phyloP scores from a whole-genome alignment of 306 rosid genomes.

The Cucumis hystrix region DNA sequence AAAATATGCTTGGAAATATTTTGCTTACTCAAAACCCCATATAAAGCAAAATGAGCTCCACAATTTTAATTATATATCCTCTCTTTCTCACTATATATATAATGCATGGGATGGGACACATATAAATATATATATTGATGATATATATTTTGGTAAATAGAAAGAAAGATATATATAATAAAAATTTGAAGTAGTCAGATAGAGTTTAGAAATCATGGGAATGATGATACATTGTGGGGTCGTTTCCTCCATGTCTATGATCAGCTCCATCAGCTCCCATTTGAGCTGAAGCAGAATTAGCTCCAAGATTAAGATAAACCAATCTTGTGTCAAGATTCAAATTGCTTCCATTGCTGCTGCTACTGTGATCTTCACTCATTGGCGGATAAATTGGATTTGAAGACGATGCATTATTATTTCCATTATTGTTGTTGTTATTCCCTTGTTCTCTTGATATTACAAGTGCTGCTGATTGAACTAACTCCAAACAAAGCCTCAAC shows the following conservation, averaged over 20 bases:
- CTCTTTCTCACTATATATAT: neutral
- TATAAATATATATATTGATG: neutral
- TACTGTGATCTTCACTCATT: slow-evolving; percentile 47
- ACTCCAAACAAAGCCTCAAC: slow-evolving; percentile 76
- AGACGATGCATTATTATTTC: slow-evolving; percentile 38
- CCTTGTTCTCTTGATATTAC: slow-evolving; percentile 90
- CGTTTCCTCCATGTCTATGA: slow-evolving; percentile 25
- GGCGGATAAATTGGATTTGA: slow-evolving; percentile 49
- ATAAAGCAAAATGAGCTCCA: neutral
- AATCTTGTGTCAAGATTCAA: slow-evolving; percentile 67
- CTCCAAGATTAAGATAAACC: slow-evolving; percentile 92
- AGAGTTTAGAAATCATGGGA: slow-evolving; percentile 50
- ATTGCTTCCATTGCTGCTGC: slow-evolving; percentile 34
- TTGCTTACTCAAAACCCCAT: neutral
- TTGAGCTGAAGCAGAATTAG: slow-evolving; percentile 21
- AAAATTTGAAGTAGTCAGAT: neutral
- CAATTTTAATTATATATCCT: neutral
- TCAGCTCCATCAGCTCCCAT: slow-evolving; percentile 35
- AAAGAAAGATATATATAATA: slow-evolving; percentile 1
- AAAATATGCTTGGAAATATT: no score
- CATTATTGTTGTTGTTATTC: slow-evolving; percentile 19
- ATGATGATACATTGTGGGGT: slow-evolving; percentile 53
- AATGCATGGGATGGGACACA: neutral
- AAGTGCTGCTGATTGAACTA: slow-evolving; percentile 90
- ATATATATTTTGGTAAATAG: neutral